Evolutionary conservation across 768 basidiomycete species (phyloP).

Genomic region (Suillus occidentalis): DNA sequence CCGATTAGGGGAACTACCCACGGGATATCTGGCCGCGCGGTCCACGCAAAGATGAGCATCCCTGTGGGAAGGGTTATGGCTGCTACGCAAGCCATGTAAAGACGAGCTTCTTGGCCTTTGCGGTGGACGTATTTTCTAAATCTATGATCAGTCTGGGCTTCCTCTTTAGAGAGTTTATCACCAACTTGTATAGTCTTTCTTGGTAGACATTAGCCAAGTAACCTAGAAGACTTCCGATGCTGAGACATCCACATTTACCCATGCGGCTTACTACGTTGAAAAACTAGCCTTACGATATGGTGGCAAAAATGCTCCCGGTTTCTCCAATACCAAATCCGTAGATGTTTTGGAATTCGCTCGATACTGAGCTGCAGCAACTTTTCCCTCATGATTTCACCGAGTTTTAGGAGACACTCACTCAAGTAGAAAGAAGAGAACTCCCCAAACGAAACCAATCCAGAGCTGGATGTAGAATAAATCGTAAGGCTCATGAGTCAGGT

Average conservation of each 20-base stretch:
- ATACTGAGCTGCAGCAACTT: conserved; percentile 45
- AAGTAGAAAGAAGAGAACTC: conserved; percentile 67
- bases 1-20: conserved; percentile 53
- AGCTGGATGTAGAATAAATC: conserved; percentile 38
- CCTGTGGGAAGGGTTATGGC: conserved; percentile 53
- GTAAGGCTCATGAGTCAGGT: background rate
- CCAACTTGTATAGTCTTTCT: conserved; percentile 50
- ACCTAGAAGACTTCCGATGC: conserved; percentile 56
- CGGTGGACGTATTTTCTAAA: conserved; percentile 27
- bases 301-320: conserved; percentile 58
- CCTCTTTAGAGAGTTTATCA: background rate
- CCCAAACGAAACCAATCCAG: conserved; percentile 79
- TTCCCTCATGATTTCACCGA: conserved; percentile 1
- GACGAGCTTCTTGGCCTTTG: conserved; percentile 56
- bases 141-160: conserved; percentile 27
- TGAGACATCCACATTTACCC: conserved; percentile 24
- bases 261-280: background rate
- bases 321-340: conserved; percentile 62
- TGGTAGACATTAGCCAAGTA: conserved; percentile 47
- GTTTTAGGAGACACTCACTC: conserved; percentile 39
- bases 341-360: conserved; percentile 53
- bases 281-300: conserved; percentile 47
- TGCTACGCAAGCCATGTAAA: conserved; percentile 57
- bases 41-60: conserved; percentile 79
- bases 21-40: conserved; percentile 49